phyloP scores from a whole-genome alignment of 345 rosid species.

The Salix brachista region DNA sequence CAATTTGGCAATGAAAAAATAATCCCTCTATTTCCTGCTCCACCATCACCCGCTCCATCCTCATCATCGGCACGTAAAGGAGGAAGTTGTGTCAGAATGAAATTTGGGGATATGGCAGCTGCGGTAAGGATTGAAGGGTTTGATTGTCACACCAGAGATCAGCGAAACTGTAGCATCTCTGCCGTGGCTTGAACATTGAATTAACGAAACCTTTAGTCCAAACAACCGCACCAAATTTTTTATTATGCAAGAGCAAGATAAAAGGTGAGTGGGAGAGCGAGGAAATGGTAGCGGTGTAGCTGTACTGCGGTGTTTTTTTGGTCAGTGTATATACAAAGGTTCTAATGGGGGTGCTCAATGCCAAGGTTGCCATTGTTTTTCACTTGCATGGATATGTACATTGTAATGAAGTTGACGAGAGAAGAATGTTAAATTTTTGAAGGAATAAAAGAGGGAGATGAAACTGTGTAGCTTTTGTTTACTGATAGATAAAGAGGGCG shows the following conservation, averaged over 20 bases:
- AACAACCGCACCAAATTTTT: constrained; percentile 19
- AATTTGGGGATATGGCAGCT: constrained; percentile 53
- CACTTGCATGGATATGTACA: constrained; percentile 18
- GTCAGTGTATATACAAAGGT: constrained; percentile 20
- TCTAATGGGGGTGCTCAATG: background rate
- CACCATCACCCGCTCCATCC: constrained; percentile 37
- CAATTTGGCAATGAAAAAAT: constrained; percentile 48
- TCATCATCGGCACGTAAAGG: constrained; percentile 19
- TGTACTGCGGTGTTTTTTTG: background rate
- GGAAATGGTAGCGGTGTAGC: constrained; percentile 7
- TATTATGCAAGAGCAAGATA: constrained; percentile 2
- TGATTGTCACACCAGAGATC: constrained; percentile 55
- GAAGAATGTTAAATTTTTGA: constrained; percentile 20
- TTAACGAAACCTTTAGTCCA: background rate
- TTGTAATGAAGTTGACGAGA: constrained; percentile 20
- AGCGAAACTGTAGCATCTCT: constrained; percentile 58
- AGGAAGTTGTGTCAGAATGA: constrained; percentile 58
- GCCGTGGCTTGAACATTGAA: constrained; percentile 51
- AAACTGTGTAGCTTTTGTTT: background rate
- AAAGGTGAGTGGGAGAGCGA: background rate
- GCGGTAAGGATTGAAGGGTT: constrained; percentile 83
- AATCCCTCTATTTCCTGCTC: constrained; percentile 14
- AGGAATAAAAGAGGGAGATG: constrained; percentile 18
- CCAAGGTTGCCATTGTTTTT: background rate
- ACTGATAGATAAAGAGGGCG: constrained; percentile 12